Base-by-base conservation (phyloP, 257 asterid species). In the Lantana camara region DNA sequence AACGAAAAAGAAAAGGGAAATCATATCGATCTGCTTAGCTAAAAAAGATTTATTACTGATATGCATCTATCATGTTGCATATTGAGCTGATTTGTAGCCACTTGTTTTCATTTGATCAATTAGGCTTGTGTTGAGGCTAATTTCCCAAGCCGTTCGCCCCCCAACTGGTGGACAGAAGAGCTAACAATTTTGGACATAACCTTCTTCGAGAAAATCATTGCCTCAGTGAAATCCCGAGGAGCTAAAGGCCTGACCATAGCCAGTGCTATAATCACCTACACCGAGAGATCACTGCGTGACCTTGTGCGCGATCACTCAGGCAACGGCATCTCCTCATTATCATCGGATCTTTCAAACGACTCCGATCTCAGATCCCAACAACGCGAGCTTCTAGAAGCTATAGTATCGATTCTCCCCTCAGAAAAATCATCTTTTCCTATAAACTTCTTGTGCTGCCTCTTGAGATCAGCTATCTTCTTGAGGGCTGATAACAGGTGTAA, bases 141-240 rank as follows among this genome's bases (percentile, higher is more conserved):
- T 58, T 94, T 88, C 71, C 97, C 99, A 3, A 86, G 99, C 82
- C 89, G 97, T 27, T 87, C 97, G 48, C 97, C 96, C 11, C 90
- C 95, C 11, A 93, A 93, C 54, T 93, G 97, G 99, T 93, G 99
- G 99, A 90, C 99, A 5, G 97, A 93, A 51, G 99, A 93, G 90
- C 80, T 94, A 4, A 78, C 93, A 2, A 87, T 94, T 74, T 42
- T 94, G 30, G 95, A 75, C 68, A 69, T 83, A 47, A 23, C 14
- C n/a, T 88, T 86, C 83, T 94, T 94, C 12, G 82, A 78, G 15
- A 84, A 77, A 57, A 80, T 90, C 13, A 72, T 90, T 0, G 34
- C 76, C 1, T 42, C 95, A 13, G 90, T 94, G 95, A 86, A 83
- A 41, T 10, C 77, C 1, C 66, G 96, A 53, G 96, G 96, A 3